Base-by-base conservation (phyloP, 495 filamentous ascomycete species). In the Podospora anserina region DNA sequence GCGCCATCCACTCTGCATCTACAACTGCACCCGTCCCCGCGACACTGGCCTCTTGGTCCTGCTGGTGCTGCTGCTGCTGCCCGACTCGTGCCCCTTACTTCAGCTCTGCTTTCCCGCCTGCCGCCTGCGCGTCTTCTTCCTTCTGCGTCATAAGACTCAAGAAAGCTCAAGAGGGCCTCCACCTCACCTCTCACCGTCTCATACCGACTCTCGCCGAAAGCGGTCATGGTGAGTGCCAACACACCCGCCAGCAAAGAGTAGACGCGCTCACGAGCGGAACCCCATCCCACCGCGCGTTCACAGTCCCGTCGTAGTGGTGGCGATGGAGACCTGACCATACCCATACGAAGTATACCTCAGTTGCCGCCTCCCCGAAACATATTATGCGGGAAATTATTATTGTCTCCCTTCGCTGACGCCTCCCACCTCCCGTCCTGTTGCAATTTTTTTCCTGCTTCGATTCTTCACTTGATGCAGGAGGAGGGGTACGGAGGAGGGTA, bases 1-100 rank as follows among this genome's bases (percentile, higher is more conserved):
- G 66, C 70, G 59, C 62, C 67, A 68, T 34, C 59, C 39, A 49
- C 39, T 49, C 39, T 49, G 44, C 66, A 65, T 49, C 53, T 55
- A 53, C 61, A 49, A 49, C 39, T 49, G 39, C 39, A 49, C 7
- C 39, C 15, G 39, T 49, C 39, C 39, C 39, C 39, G 39, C 39
- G 39, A 49, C 39, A 49, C 39, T 49, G 39, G 39, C 3, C 34
- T 6, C 34, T 39, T 5, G 34, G 11, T 11, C 34, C 1, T 6
- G 2, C 39, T 49, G 39, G 15, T 11, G 2, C 15, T 49, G 39
- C 1, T 49, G 39, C 39, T 39, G 27, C 55, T 27, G 53, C 63
- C 63, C 27, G 56, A 20, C 26, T 26, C 56, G 19, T 23, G 56
- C 5, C 26, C 20, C 20, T 61, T 26, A 23, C 58, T 27, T 61